Evolutionary conservation across 2,329 filamentous ascomycete species (phyloP).

Genomic region (Hypoxylon sp.): DNA sequence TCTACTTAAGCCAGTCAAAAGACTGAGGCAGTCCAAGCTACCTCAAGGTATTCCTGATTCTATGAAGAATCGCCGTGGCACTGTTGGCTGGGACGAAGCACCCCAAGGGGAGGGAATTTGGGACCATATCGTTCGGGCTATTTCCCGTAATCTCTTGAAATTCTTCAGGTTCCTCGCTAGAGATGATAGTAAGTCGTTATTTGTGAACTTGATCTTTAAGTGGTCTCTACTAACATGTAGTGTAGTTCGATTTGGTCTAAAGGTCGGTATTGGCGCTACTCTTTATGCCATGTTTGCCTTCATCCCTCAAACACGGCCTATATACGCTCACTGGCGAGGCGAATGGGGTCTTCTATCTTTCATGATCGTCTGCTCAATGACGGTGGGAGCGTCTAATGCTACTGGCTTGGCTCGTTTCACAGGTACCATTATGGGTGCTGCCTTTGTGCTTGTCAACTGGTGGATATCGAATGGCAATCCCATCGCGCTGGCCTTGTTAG

Average conservation of each 20-base stretch:
- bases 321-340: slow-evolving; percentile 90
- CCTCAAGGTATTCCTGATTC: slow-evolving; percentile 70
- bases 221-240: slow-evolving; percentile 45
- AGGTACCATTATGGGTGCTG: slow-evolving; percentile 86
- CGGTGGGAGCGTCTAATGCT: slow-evolving; percentile 94
- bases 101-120: slow-evolving; percentile 57
- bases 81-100: slow-evolving; percentile 70
- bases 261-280: slow-evolving; percentile 91
- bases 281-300: slow-evolving; percentile 93
- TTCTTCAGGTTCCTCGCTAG: slow-evolving; percentile 65
- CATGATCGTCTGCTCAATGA: slow-evolving; percentile 99
- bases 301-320: slow-evolving; percentile 80
- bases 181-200: slow-evolving; percentile 65
- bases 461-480: slow-evolving; percentile 80
- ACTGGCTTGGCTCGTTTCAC: slow-evolving; percentile 89
- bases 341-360: slow-evolving; percentile 98
- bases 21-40: slow-evolving; percentile 68
- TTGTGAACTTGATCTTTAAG: neutral
- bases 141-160: slow-evolving; percentile 64
- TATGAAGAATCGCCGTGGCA: slow-evolving; percentile 68
- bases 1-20: slow-evolving; percentile 60
- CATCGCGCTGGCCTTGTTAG: slow-evolving; percentile 81
- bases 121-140: slow-evolving; percentile 60
- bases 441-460: slow-evolving; percentile 84
- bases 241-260: slow-evolving; percentile 82